Conservation (phyloP, 169 alveolate species). For the Blepharisma undulans region DNA sequence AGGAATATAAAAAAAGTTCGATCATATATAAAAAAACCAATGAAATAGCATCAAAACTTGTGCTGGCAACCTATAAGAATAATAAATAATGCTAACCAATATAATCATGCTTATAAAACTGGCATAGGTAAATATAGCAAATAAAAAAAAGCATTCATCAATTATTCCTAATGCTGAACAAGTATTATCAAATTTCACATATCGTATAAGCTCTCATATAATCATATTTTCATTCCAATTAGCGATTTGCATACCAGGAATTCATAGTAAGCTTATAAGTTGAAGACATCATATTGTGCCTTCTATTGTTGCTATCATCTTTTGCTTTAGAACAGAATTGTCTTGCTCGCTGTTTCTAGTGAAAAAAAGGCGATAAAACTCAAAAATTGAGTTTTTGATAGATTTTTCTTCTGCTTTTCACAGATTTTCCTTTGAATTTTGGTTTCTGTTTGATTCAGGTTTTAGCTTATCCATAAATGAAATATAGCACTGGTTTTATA, state of each 20-base stretch:
- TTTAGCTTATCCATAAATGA: too few species aligned
- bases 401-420: neutral
- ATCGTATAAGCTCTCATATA: neutral
- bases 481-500: too few species aligned
- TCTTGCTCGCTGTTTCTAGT: neutral
- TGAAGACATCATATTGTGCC: neutral
- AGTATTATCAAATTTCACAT: neutral
- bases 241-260: neutral
- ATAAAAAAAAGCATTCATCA: neutral
- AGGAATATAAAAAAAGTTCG: neutral
- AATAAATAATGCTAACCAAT: neutral
- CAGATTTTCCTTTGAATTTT: too few species aligned
- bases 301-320: neutral
- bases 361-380: neutral
- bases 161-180: neutral
- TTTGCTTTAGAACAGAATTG: neutral
- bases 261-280: neutral
- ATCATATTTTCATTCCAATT: neutral
- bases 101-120: neutral
- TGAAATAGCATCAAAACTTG: neutral
- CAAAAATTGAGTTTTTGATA: neutral
- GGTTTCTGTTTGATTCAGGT: too few species aligned
- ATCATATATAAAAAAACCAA: neutral
- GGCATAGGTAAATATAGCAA: neutral
- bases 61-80: neutral